Evolutionary conservation across 2,329 filamentous ascomycete genomes (phyloP), one percentile per base, ranked within the genome.

Genomic region (Trichoderma koningiopsis): DNA sequence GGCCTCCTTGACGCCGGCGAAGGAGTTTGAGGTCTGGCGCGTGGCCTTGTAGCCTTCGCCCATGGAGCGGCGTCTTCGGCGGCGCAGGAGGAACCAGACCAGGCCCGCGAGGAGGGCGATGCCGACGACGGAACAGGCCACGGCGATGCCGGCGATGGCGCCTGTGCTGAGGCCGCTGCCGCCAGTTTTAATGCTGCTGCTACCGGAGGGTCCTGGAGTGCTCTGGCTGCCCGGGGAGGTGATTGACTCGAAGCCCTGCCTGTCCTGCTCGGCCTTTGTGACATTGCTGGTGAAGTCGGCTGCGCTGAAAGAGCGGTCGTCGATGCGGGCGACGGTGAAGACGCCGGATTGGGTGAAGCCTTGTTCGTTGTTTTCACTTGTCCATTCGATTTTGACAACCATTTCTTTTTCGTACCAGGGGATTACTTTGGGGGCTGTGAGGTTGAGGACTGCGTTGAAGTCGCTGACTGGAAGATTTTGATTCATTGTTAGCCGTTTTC

Each of bases 1-100:
- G 24, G 73, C 77, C 61, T 85, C 84, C 77, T 86, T 85, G 72
- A 85, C 83, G 59, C 79, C 78, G 62, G 84, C 80, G 72, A 83
- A 83, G 40, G 80, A 78, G 68, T 77, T 76, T 71, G 71, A 72
- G 71, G 72, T 75, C 5, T 76, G 71, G 66, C 75, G 75, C 49
- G 49, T 24, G 24, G 49, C 65, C 19, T 58, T 58, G 37, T 66
- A 58, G 7, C 63, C 55, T 7, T 31, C 37, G 55, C 58, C 52
- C n/a, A 53, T 19, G n/a, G 55, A 43, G 14, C 56, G 57, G 33
- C 33, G 33, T 49, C 68, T 40, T 5, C 83, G 82, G 16, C 81
- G 81, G 19, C 81, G 81, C 33, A 83, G 73, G 62, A 85, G 74
- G 72, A 83, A 82, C 79, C 81, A 87, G 27, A 77, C 72, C 8